Conservation (phyloP, 495 filamentous ascomycete genomes). For the Neurospora sp. region DNA sequence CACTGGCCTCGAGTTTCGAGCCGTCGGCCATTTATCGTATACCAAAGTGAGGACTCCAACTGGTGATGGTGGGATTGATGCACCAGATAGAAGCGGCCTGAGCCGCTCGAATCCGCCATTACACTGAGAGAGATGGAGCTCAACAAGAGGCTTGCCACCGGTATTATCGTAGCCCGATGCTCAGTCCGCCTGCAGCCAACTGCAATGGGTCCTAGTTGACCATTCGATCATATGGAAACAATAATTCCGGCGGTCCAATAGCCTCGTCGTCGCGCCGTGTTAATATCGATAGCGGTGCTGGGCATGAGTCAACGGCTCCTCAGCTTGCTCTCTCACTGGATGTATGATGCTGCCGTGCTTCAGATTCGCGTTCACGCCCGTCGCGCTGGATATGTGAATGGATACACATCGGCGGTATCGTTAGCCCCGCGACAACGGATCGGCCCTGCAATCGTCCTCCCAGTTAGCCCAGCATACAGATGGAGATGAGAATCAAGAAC, state of each 20-base stretch:
- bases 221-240: neutral
- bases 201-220: neutral
- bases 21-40: neutral
- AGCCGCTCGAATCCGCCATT: neutral
- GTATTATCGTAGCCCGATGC: neutral
- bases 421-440: neutral
- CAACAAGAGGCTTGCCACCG: neutral
- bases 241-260: neutral
- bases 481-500: neutral
- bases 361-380: neutral
- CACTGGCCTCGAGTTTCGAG: neutral
- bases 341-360: neutral
- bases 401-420: neutral
- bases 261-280: neutral
- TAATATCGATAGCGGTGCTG: neutral
- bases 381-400: neutral
- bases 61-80: neutral
- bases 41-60: neutral
- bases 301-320: neutral
- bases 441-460: neutral
- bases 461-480: neutral
- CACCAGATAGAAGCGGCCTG: neutral
- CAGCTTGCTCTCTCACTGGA: neutral
- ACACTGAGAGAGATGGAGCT: neutral
- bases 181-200: neutral